Evolutionary conservation across 2,329 filamentous ascomycete species (phyloP), one percentile per base, ranked within the genome.

Genomic region (Stylonectria norvegica): DNA sequence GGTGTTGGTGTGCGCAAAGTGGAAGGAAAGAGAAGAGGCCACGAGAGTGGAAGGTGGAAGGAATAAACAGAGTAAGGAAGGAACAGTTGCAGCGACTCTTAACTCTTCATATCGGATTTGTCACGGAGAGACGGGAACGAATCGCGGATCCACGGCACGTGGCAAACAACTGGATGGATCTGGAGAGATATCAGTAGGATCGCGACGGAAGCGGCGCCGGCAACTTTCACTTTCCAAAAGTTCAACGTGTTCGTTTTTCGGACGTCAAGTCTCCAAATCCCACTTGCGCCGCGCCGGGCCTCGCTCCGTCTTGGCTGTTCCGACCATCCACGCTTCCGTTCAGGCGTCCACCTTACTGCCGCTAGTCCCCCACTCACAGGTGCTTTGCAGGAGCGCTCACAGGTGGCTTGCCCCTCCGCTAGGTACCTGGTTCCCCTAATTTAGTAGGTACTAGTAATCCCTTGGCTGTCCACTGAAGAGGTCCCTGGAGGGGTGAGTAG

Each of bases 201-300:
- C 41, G 32, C 42, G 41, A 23, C 17, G 31, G 14, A 42, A 30
- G 38, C 15, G 18, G 19, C 17, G 20, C 34, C 43, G 30, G 37
- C 40, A 42, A 53, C 5, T 7, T 19, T 16, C 15, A 32, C 7
- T 18, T 17, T 18, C 30, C 14, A n/a, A 57, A 58, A 58, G 45
- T 45, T 49, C 55, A 57, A 58, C 56, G 56, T 58, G 56, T 58
- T 58, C 55, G 52, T 57, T 58, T 57, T 46, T 38, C 17, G 45
- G 36, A 15, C 12, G 22, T 30, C 31, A 15, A 20, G 25, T 7
- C 10, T 7, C 14, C 20, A 16, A 37, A 18, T 25, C 29, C 36
- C 40, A 42, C 35, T n/a, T n/a, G n/a, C n/a, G n/a, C n/a, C n/a
- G n/a, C n/a, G n/a, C n/a, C n/a, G n/a, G n/a, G n/a, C n/a, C n/a